Percentiles rank a stretch among this genome's conserved stretches.
These are phyloP conservation scores for Glycine soja DNA, from an alignment of 306 rosid genomes.

Conservation along the genomic window DNA sequence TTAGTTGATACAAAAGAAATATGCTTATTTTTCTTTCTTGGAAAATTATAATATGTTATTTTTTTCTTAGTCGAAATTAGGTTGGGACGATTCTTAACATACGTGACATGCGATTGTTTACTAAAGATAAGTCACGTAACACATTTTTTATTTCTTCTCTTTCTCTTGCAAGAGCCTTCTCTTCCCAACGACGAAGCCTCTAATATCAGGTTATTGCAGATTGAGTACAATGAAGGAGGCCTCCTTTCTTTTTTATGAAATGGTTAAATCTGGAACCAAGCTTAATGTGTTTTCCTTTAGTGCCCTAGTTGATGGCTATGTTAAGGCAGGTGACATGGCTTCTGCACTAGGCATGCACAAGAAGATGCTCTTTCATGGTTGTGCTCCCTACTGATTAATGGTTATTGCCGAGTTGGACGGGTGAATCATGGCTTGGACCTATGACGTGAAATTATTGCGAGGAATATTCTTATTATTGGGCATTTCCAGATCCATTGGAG, in stretches of 20 bases:
- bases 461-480: slow-evolving; percentile 38
- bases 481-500: too few species aligned
- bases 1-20: too few species aligned
- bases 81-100: too few species aligned
- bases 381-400: slow-evolving; percentile 68
- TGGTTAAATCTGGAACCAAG: slow-evolving; percentile 58
- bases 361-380: slow-evolving; percentile 64
- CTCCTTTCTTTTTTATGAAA: slow-evolving; percentile 63
- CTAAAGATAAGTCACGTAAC: too few species aligned
- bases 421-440: slow-evolving; percentile 65
- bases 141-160: too few species aligned
- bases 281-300: slow-evolving; percentile 71
- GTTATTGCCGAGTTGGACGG: slow-evolving; percentile 72
- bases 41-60: too few species aligned
- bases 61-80: too few species aligned
- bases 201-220: slow-evolving; percentile 76
- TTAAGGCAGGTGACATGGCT: slow-evolving; percentile 68
- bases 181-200: too few species aligned
- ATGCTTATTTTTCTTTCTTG: too few species aligned
- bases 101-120: too few species aligned
- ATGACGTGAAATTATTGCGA: slow-evolving; percentile 73
- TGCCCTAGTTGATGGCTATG: slow-evolving; percentile 76
- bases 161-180: too few species aligned
- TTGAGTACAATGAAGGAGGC: slow-evolving; percentile 72
- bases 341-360: slow-evolving; percentile 64